Percentiles rank a stretch among this genome's conserved stretches.
These are phyloP conservation scores for Didymella segeticola DNA, from an alignment of 2,329 filamentous ascomycete species.

Conservation along the genomic window DNA sequence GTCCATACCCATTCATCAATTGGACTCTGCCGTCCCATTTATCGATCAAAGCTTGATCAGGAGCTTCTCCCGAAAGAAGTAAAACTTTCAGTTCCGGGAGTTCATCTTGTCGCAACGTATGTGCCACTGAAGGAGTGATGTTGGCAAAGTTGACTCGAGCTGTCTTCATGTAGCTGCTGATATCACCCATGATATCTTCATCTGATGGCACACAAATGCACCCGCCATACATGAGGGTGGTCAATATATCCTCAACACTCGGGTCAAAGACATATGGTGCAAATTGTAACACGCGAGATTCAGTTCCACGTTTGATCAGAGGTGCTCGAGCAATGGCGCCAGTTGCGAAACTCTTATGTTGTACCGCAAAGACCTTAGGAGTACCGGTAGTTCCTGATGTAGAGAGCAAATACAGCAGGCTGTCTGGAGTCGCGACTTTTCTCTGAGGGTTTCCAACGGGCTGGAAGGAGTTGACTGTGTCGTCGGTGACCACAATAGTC, in stretches of 20 bases:
- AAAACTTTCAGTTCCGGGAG: neutral
- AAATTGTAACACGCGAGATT: conserved; percentile 40
- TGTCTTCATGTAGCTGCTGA: conserved; percentile 43
- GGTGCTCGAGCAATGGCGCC: conserved; percentile 24
- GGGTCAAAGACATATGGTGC: conserved; percentile 41
- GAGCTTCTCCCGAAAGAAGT: neutral
- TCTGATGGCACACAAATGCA: conserved; percentile 42
- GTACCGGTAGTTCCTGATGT: conserved; percentile 37
- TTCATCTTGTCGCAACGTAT: neutral
- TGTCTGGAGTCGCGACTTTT: conserved; percentile 16
- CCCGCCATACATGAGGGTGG: conserved; percentile 35
- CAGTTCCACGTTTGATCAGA: conserved; percentile 25
- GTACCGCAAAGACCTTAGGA: conserved; percentile 35
- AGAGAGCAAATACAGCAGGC: conserved; percentile 30
- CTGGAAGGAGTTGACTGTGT: conserved; percentile 14
- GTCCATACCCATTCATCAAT: conserved; percentile 23
- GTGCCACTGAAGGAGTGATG: conserved; percentile 35
- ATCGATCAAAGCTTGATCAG: neutral
- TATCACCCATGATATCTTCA: conserved; percentile 51
- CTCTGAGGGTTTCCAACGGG: conserved; percentile 3
- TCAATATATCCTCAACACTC: conserved; percentile 37
- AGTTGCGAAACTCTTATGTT: conserved; percentile 31
- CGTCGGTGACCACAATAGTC: conserved; percentile 19
- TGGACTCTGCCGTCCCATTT: conserved; percentile 17
- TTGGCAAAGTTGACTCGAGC: conserved; percentile 30